Evolutionary conservation across 2,329 filamentous ascomycete species (phyloP), one percentile per base, ranked within the genome.

Genomic region (Dothistroma pini): DNA sequence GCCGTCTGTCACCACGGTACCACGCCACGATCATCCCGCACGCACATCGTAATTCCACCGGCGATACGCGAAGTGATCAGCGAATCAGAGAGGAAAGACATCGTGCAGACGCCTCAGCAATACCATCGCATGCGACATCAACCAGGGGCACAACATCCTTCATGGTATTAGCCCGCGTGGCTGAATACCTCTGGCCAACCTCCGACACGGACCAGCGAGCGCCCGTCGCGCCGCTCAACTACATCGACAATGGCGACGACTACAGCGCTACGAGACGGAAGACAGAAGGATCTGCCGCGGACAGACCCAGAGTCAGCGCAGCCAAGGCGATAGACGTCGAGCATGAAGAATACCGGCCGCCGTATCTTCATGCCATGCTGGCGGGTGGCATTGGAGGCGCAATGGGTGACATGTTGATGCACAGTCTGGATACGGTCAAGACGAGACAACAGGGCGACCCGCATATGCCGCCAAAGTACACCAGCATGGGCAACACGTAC

Each of bases 361-460:
- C 79, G 2, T 82, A 81, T 63, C 65, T 79, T 31, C 79, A 82
- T 74, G 79, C 90, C 75, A 99, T 97, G 93, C 83, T 99, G 72
- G 95, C 95, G 35, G 95, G 95, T 72, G 95, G 93, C 62, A 81
- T 96, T 57, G 95, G 96, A 72, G 95, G 95, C 57, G 93, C 90
- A 16, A 96, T 89, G 59, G 95, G 96, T 61, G 95, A 99, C 76
- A 89, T 99, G 84, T 81, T 99, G 68, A 99, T 99, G 95, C 95
- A 99, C 79, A 97, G 93, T 51, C 84, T 99, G 72, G 95, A 99
- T 76, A 99, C 95, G 0, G 95, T 99, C 71, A 99, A 99, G 79
- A 99, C 95, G 52, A 86, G 95, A 69, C 96, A 99, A 76, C 95
- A 99, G 78, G 95, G 93, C 71, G 95, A 97, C 72, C 93, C 93